Percentiles rank a stretch among this genome's conserved stretches.
Conservation (phyloP, 2,329 filamentous ascomycete species). For the Colletotrichum sp. region DNA sequence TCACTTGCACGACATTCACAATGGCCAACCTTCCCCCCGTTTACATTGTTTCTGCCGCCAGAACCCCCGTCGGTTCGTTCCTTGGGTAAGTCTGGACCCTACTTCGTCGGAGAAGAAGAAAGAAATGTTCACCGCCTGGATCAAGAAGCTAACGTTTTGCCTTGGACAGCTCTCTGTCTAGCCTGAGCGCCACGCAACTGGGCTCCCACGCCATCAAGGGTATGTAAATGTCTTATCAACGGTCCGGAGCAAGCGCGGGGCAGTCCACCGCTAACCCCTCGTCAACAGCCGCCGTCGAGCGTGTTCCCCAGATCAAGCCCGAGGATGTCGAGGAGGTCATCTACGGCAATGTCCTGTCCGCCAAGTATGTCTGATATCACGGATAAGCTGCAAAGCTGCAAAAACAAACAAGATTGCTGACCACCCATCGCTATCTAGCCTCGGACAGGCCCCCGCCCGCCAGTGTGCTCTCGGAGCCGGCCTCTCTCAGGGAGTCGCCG, state of each 20-base stretch:
- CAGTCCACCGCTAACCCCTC: constrained; percentile 8
- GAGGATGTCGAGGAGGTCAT: constrained; percentile 95
- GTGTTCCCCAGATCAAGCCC: constrained; percentile 84
- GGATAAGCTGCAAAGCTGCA: neutral
- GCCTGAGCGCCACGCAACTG: constrained; percentile 83
- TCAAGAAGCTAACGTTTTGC: neutral
- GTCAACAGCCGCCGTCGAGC: constrained; percentile 74
- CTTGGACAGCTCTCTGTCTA: constrained; percentile 77
- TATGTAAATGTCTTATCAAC: constrained; percentile 42
- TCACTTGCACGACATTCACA: constrained; percentile 31
- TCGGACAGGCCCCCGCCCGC: constrained; percentile 94
- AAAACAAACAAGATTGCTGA: neutral
- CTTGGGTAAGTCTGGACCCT: constrained; percentile 68
- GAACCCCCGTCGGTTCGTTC: constrained; percentile 94
- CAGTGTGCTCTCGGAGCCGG: constrained; percentile 93
- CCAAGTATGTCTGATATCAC: constrained; percentile 69
- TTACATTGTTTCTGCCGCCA: constrained; percentile 91
- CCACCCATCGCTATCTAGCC: constrained; percentile 52
- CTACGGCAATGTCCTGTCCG: constrained; percentile 97
- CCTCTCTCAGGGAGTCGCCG: constrained; percentile 78
- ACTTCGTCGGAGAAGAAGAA: constrained; percentile 1
- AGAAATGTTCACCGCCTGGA: constrained; percentile 10
- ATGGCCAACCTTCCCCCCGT: constrained; percentile 87
- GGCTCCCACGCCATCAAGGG: constrained; percentile 93
- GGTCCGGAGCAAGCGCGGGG: neutral